phyloP scores from a whole-genome alignment of 768 basidiomycete species.

The Podaxis sp. region DNA sequence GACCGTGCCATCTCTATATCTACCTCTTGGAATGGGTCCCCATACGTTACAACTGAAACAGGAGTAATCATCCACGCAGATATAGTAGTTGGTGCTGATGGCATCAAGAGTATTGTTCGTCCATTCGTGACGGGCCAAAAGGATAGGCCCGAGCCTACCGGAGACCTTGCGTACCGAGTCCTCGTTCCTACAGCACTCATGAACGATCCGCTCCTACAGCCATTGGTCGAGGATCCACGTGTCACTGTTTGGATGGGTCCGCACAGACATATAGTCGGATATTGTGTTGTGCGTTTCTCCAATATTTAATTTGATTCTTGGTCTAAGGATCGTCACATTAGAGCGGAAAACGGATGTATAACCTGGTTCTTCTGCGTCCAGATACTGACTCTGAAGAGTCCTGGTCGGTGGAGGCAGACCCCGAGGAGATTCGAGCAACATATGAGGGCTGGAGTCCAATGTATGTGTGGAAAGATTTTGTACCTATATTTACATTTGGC shows the following conservation, averaged over 20 bases:
- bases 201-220: slow-evolving; percentile 48
- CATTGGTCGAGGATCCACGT: slow-evolving; percentile 48
- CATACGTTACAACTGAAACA: slow-evolving; percentile 36
- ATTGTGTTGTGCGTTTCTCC: slow-evolving; percentile 31
- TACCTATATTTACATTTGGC: background rate
- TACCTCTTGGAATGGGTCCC: slow-evolving; percentile 18
- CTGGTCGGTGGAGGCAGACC: slow-evolving; percentile 41
- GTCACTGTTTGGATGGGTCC: slow-evolving; percentile 65
- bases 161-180: slow-evolving; percentile 63
- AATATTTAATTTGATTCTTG: background rate
- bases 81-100: slow-evolving; percentile 46
- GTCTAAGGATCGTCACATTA: slow-evolving; percentile 7
- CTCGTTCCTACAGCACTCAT: slow-evolving; percentile 46
- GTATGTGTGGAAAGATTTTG: slow-evolving; percentile 21
- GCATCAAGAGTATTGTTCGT: slow-evolving; percentile 47
- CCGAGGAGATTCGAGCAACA: slow-evolving; percentile 44
- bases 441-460: slow-evolving; percentile 49
- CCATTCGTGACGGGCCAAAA: slow-evolving; percentile 45
- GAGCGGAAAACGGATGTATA: slow-evolving; percentile 40
- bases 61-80: slow-evolving; percentile 42
- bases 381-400: slow-evolving; percentile 39
- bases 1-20: slow-evolving; percentile 29
- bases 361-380: slow-evolving; percentile 39
- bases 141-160: slow-evolving; percentile 49
- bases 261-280: slow-evolving; percentile 33